These are phyloP conservation scores for Sporisorium iseilematis-ciliati DNA, from an alignment of 1,284 basidiomycete genomes.

Conservation along the genomic window DNA sequence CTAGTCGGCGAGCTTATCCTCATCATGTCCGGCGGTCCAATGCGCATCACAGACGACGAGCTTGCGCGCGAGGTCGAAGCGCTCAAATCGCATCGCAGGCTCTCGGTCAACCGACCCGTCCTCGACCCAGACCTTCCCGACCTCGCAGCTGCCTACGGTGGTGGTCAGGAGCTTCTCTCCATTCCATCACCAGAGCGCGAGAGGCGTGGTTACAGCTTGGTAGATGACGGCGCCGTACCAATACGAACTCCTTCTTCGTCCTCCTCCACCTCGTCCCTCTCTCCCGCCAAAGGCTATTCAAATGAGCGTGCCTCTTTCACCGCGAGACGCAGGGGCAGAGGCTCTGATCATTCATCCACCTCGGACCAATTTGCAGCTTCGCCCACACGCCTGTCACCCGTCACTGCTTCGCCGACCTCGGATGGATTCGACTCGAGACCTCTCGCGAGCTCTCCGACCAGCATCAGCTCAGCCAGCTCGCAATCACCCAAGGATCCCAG, in stretches of 20 bases:
- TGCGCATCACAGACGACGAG: constrained; percentile 61
- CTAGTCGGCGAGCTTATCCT: background rate
- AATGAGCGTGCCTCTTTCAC: constrained; percentile 56
- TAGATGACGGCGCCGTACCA: constrained; percentile 52
- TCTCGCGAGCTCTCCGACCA: constrained; percentile 26
- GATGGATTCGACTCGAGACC: constrained; percentile 27
- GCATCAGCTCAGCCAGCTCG: constrained; percentile 23
- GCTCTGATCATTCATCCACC: constrained; percentile 32
- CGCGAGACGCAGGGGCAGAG: constrained; percentile 51
- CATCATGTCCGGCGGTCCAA: constrained; percentile 37
- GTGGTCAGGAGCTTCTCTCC: constrained; percentile 50
- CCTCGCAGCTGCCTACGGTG: constrained; percentile 54
- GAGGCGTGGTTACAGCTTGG: constrained; percentile 49
- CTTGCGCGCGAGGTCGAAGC: constrained; percentile 67
- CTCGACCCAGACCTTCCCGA: constrained; percentile 68
- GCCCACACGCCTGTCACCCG: constrained; percentile 21
- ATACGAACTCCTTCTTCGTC: constrained; percentile 42
- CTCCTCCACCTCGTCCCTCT: constrained; percentile 19
- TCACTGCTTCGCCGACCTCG: constrained; percentile 16
- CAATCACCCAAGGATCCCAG: constrained; percentile 57
- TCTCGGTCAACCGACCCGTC: constrained; percentile 63
- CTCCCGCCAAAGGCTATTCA: constrained; percentile 12
- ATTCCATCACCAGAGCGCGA: constrained; percentile 39
- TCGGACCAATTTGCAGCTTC: constrained; percentile 15
- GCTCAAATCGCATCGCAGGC: constrained; percentile 65